Evolutionary conservation across 371 early-diverging fungal species (phyloP).

Genomic region (Apophysomyces sp.): DNA sequence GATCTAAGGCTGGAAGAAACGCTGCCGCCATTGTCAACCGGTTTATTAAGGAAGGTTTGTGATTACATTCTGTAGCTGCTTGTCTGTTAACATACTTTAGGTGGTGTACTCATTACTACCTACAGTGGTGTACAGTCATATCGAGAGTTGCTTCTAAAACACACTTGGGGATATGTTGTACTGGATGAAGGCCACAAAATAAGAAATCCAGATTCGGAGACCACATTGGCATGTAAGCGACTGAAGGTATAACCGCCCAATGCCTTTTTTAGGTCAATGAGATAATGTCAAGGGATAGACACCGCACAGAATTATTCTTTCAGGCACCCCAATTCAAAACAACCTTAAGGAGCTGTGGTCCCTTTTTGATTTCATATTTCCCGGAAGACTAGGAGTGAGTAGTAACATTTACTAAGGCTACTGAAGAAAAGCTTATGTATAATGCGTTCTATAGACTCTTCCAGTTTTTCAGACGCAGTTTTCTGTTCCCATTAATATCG

Average conservation of each 20-base stretch:
- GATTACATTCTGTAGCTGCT: not conserved
- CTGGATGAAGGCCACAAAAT: conserved; percentile 99
- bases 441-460: conserved; percentile 55
- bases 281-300: conserved; percentile 47
- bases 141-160: conserved; percentile 60
- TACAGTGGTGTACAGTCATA: conserved; percentile 82
- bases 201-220: conserved; percentile 91
- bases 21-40: conserved; percentile 36
- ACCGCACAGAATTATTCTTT: conserved; percentile 85
- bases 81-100: conserved; percentile 22
- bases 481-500: conserved; percentile 87
- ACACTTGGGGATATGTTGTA: conserved; percentile 89
- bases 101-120: conserved; percentile 88
- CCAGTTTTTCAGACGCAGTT: conserved; percentile 93
- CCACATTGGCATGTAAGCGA: conserved; percentile 85
- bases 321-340: conserved; percentile 99
- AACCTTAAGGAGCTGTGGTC: conserved; percentile 97
- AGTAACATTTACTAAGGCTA: not conserved
- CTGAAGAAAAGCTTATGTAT: not conserved
- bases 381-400: conserved; percentile 88
- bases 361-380: conserved; percentile 94
- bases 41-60: conserved; percentile 28
- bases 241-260: conserved; percentile 44
- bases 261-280: not conserved
- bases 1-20: conserved; percentile 38